Evolutionary conservation across 257 asterid genomes (phyloP).

Genomic region (Nemophila menziesii): DNA sequence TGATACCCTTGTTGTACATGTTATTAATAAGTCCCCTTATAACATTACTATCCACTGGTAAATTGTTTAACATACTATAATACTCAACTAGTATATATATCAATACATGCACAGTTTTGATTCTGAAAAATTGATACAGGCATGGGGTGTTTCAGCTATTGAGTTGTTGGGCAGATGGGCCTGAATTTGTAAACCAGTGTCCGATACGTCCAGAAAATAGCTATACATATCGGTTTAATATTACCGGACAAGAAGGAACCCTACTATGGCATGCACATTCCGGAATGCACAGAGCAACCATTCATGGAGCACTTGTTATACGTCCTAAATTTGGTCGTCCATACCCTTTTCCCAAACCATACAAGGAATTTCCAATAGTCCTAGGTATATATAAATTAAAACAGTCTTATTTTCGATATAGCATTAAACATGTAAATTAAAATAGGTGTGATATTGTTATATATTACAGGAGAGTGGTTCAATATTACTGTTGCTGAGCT

Average conservation of each 20-base stretch:
- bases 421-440: too few relatives aligned
- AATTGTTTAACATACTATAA: too few relatives aligned
- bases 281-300: constrained; percentile 57
- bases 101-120: too few relatives aligned
- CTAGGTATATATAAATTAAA: too few relatives aligned
- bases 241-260: constrained; percentile 54
- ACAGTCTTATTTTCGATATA: too few relatives aligned
- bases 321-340: constrained; percentile 45
- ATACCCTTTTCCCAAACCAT: constrained; percentile 24
- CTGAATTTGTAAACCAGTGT: constrained; percentile 55
- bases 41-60: constrained; percentile 55
- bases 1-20: constrained; percentile 32
- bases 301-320: constrained; percentile 46
- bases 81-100: too few relatives aligned
- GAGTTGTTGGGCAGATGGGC: too few relatives aligned
- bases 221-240: constrained; percentile 44
- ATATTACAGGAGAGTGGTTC: constrained; percentile 4
- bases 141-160: too few relatives aligned
- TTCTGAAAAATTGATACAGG: too few relatives aligned
- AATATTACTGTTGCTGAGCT: neutral
- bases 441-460: too few relatives aligned
- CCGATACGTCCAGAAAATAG: constrained; percentile 50
- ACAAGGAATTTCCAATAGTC: neutral
- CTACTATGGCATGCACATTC: constrained; percentile 57
- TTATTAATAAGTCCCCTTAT: constrained; percentile 33